Percentiles rank a stretch among this genome's conserved stretches.
Evolutionary conservation across 257 asterid genomes (phyloP).

Genomic region (Solanum neorickii): DNA sequence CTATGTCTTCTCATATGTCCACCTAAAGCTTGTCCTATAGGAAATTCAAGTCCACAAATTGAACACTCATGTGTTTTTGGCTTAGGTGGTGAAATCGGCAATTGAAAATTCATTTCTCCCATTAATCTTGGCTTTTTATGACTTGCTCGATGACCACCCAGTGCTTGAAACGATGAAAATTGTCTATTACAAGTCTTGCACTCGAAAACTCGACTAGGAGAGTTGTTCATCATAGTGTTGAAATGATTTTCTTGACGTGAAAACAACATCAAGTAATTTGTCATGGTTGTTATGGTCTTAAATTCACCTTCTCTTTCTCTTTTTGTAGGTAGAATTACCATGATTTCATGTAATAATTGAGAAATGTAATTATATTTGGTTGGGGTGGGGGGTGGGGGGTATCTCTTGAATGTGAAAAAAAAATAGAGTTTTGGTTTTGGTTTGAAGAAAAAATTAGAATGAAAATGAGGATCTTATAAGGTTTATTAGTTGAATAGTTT

Average conservation of each 20-base stretch:
- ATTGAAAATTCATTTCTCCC: conserved; percentile 1
- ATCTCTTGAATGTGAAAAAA: not conserved
- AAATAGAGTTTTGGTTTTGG: not conserved
- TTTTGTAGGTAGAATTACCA: conserved; percentile 4
- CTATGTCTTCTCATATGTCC: conserved; percentile 70
- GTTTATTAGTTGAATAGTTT: not conserved
- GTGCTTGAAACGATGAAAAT: conserved; percentile 69
- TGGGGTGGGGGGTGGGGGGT: not conserved
- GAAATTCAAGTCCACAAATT: conserved; percentile 44
- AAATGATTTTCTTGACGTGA: conserved; percentile 7
- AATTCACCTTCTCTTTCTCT: conserved; percentile 17
- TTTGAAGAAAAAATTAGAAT: not conserved
- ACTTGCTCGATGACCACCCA: conserved; percentile 83
- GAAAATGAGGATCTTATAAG: not conserved
- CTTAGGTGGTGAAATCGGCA: conserved; percentile 28
- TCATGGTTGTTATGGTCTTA: conserved; percentile 12
- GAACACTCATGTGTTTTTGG: conserved; percentile 53
- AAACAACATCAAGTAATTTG: conserved; percentile 27
- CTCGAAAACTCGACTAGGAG: conserved; percentile 24
- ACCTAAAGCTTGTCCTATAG: conserved; percentile 60
- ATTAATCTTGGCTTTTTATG: conserved; percentile 44
- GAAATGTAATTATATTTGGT: not conserved
- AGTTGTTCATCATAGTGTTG: not conserved
- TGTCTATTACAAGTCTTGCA: conserved; percentile 57
- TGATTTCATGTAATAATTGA: not conserved